phyloP scores from a whole-genome alignment of 306 rosid species.

The Cucurbita moschata region DNA sequence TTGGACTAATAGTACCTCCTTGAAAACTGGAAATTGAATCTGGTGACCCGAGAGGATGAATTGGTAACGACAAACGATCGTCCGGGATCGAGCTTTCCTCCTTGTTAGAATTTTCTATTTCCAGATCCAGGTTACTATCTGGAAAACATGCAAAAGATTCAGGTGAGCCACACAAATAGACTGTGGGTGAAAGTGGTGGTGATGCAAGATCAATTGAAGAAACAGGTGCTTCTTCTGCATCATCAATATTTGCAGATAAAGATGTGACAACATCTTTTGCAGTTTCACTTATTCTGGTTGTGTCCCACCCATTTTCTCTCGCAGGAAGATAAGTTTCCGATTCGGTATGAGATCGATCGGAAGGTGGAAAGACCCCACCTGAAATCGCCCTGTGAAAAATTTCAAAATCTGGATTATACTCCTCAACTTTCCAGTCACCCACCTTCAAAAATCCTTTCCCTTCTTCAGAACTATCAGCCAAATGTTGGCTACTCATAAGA shows the following conservation, averaged over 20 bases:
- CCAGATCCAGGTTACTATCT: slow-evolving; percentile 25
- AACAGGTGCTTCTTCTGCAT: slow-evolving; percentile 21
- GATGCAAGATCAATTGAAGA: slow-evolving; percentile 25
- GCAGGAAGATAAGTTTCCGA: slow-evolving; percentile 78
- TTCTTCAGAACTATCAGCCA: slow-evolving; percentile 20
- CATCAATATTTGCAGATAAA: slow-evolving; percentile 16
- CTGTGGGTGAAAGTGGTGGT: slow-evolving; percentile 33
- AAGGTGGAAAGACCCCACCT: slow-evolving; percentile 88
- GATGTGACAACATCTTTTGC: slow-evolving; percentile 46
- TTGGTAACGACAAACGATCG: slow-evolving; percentile 25
- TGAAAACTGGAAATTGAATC: slow-evolving; percentile 45
- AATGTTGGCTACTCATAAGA: slow-evolving; percentile 25
- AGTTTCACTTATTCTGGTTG: slow-evolving; percentile 31
- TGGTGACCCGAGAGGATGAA: slow-evolving; percentile 29
- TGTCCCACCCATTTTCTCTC: slow-evolving; percentile 71
- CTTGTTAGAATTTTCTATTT: slow-evolving; percentile 15
- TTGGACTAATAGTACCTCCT: slow-evolving; percentile 27
- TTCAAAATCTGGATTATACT: slow-evolving; percentile 66
- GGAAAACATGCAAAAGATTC: slow-evolving; percentile 51
- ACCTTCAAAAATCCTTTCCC: slow-evolving; percentile 13
- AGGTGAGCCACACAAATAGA: slow-evolving; percentile 43
- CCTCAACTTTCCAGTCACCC: slow-evolving; percentile 41
- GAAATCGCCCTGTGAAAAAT: slow-evolving; percentile 69
- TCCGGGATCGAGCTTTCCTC: slow-evolving; percentile 18
- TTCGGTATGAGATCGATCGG: slow-evolving; percentile 39